A percentile compares a stretch with the other conserved stretches of the same genome.
Conservation (phyloP, 2,329 filamentous ascomycete genomes). For the Aspergillus hortae region DNA sequence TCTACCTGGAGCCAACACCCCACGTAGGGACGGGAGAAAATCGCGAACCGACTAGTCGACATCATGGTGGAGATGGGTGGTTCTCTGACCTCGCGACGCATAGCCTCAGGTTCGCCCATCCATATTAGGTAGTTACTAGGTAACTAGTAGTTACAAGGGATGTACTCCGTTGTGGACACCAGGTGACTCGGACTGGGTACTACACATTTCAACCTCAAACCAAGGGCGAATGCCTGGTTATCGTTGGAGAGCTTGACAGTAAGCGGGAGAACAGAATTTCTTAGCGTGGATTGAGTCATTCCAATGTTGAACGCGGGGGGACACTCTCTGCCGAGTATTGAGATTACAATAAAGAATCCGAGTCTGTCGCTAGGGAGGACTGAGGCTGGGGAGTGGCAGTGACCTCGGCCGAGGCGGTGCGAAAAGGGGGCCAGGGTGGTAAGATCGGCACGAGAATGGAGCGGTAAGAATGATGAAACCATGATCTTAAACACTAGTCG, state of each 20-base stretch:
- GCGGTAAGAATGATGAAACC: slow-evolving; percentile 18
- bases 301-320: slow-evolving; percentile 12
- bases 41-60: no score
- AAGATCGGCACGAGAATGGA: slow-evolving; percentile 22
- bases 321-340: not conserved
- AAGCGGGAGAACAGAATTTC: not conserved
- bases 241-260: not conserved
- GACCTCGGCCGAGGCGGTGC: slow-evolving; percentile 27
- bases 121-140: no score
- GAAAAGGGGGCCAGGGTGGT: slow-evolving; percentile 16
- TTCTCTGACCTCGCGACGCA: no score
- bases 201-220: not conserved
- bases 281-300: slow-evolving; percentile 1
- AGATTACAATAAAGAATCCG: not conserved
- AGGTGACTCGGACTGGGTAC: no score
- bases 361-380: not conserved
- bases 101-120: no score
- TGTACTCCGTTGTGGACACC: no score
- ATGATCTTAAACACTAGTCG: slow-evolving; percentile 15
- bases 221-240: not conserved
- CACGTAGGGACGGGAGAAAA: no score
- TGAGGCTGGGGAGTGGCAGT: slow-evolving; percentile 33
- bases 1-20: no score
- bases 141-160: no score
- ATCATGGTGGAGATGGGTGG: no score